A percentile compares a stretch with the other conserved stretches of the same genome.
Evolutionary conservation across 495 filamentous ascomycete species (phyloP).

Genomic region (Penicillium cataractarum): DNA sequence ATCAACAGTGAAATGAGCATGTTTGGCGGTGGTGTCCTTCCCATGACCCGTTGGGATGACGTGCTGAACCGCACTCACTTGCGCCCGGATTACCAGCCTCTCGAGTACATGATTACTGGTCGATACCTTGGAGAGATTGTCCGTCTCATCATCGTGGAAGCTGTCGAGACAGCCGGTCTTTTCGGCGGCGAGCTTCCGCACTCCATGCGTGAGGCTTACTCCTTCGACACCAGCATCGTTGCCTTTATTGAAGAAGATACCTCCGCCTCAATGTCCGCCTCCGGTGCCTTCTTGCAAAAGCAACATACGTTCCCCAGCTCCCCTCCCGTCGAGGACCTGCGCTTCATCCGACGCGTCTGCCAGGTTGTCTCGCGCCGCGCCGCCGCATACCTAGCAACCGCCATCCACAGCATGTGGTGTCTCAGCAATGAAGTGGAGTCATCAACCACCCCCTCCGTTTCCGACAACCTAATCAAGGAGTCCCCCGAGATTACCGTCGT

Average conservation of each 20-base stretch:
- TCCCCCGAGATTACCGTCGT: conserved; percentile 46
- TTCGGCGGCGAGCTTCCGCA: conserved; percentile 61
- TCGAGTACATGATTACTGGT: conserved; percentile 89
- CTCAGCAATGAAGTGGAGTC: conserved; percentile 56
- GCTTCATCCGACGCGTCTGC: conserved; percentile 56
- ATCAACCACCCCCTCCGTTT: conserved; percentile 16
- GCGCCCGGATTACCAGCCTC: conserved; percentile 80
- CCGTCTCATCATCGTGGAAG: conserved; percentile 74
- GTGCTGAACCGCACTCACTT: conserved; percentile 69
- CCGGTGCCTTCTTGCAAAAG: conserved; percentile 52
- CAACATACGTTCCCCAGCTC: conserved; percentile 50
- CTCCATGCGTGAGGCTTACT: conserved; percentile 63
- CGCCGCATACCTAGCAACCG: conserved; percentile 64
- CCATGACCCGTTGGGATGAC: conserved; percentile 77
- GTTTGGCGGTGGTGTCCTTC: conserved; percentile 67
- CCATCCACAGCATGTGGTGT: conserved; percentile 66
- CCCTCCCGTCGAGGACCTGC: conserved; percentile 55
- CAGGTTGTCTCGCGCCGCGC: conserved; percentile 62
- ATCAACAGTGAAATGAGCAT: conserved; percentile 93
- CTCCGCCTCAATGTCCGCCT: conserved; percentile 46
- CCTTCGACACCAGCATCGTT: conserved; percentile 72
- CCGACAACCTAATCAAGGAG: conserved; percentile 38
- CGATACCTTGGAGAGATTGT: conserved; percentile 85
- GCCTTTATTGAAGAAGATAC: conserved; percentile 56
- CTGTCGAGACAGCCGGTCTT: conserved; percentile 50